Evolutionary conservation across 2,329 filamentous ascomycete species (phyloP), one percentile per base, ranked within the genome.

Genomic region (Calycina marina): DNA sequence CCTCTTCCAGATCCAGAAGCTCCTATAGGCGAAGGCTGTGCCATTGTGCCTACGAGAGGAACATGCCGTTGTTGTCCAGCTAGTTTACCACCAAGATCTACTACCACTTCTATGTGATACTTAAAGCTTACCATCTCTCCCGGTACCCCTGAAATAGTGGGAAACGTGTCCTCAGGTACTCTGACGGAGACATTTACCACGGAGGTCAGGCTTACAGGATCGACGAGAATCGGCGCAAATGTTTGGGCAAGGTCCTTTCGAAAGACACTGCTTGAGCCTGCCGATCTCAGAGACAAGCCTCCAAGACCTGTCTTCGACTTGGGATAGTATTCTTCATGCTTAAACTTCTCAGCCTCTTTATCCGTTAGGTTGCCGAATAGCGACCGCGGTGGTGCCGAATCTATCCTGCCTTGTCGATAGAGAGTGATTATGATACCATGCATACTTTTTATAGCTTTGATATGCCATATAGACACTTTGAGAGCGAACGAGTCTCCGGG

Each of bases 41-140:
- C 40, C 14, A 52, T 40, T 28, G 46, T 38, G 14, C 50, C 49
- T 24, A 52, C 36, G 30, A 45, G 32, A 25, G 51, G 51, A 32
- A 53, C 39, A 28, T 52, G 45, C 8, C 49, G 42, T 31, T 72
- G 56, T 40, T 84, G 73, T n/a, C 72, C 72, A 2, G 77, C 72
- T 25, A 94, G 60, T 51, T 84, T 90, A 22, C 88, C 88, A 28
- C 90, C 86, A 0, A 96, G 65, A 51, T 98, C 90, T 14, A 94
- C 72, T 16, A 96, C 77, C 2, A 94, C 82, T 55, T 98, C 90
- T 13, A 94, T 69, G 44, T 86, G 82, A 50, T 98, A 96, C 44
- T 78, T 83, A 61, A 98, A 96, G 46, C 77, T 85, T 42, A 98
- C 90, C 76, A 96, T 90, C 18, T 82, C 77, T 3, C 88, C 85